Base-by-base conservation (phyloP, 1,284 basidiomycete genomes). In the Ganoderma sinense region DNA sequence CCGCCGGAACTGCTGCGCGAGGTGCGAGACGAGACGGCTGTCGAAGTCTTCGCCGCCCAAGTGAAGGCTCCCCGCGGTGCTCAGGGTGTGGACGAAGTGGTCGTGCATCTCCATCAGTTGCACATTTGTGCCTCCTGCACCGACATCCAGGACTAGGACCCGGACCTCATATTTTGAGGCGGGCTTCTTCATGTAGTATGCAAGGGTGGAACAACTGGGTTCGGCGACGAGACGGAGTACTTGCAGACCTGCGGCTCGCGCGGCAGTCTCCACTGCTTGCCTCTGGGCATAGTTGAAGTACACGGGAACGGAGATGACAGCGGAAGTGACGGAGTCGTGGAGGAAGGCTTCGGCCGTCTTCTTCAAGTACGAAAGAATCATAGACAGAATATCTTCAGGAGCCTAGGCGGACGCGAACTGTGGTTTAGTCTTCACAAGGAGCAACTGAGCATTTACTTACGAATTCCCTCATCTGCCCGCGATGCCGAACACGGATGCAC, bases 1-100 rank as follows among this genome's bases (percentile, higher is more conserved):
- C 82, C 96, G 90, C 91, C 98, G 98, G 90, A 98, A 99, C 84
- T 99, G 96, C 83, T 97, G 95, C 73, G 95, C 93, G 80, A 99
- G 98, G 91, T 98, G 95, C 85, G 97, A 97, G 82, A 99, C 95
- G 77, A 99, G 94, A 77, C 94, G 91, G 89, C 98, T 99, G 84
- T 99, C 97, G 79, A 99, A 99, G 85, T 99, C 97, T 85, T 99
- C 97, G 86, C 97, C 97, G 86, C 97, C 97, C 82, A 99, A 88
- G 84, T 98, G 97, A 72, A 97, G 99, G 86, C 98, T 97, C 90
- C 97, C 97, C 72, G 97, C 97, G 74, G 97, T 98, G 72, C 97
- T 96, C 88, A 97, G 97, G 83, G 99, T 97, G 84, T 98, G 97
- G 86, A 99, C 99, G 84, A 99, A 97, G 83, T 96, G 97, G 85